Percentiles rank a stretch among this genome's conserved stretches.
Conservation (phyloP, 2,329 filamentous ascomycete species). For the Paecilomyces sp. region DNA sequence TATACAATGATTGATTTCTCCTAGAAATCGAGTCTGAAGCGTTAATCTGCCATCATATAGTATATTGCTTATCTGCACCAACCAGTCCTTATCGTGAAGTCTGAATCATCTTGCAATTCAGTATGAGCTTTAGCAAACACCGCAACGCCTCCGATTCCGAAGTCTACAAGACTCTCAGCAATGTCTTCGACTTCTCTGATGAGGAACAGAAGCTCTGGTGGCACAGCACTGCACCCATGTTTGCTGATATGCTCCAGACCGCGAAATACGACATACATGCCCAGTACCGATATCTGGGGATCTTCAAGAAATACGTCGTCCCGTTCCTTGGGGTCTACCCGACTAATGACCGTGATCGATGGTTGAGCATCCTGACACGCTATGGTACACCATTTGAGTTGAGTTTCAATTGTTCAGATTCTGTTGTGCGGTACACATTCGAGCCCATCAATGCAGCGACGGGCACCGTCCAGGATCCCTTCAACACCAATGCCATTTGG, state of each 20-base stretch:
- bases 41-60: too few species aligned
- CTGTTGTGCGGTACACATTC: conserved; percentile 6
- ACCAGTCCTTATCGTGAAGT: too few species aligned
- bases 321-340: conserved; percentile 12
- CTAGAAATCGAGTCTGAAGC: too few species aligned
- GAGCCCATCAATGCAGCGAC: conserved; percentile 9
- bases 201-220: conserved; percentile 13
- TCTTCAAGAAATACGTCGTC: conserved; percentile 10
- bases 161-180: too few species aligned
- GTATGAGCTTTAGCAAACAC: too few species aligned
- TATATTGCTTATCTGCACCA: too few species aligned
- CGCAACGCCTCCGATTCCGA: too few species aligned
- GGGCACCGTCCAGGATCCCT: conserved; percentile 6
- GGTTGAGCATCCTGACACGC: conserved; percentile 8
- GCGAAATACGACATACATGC: conserved; percentile 9
- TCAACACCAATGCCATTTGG: conserved; percentile 7
- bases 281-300: conserved; percentile 10
- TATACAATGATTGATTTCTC: too few species aligned
- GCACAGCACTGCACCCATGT: conserved; percentile 12
- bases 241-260: conserved; percentile 8
- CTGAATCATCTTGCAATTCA: too few species aligned
- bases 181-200: not conserved
- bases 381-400: conserved; percentile 10
- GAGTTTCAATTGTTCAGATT: conserved; percentile 9
- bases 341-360: conserved; percentile 1